phyloP scores from a whole-genome alignment of 2,329 filamentous ascomycete genomes.

The Penicillium sp. region DNA sequence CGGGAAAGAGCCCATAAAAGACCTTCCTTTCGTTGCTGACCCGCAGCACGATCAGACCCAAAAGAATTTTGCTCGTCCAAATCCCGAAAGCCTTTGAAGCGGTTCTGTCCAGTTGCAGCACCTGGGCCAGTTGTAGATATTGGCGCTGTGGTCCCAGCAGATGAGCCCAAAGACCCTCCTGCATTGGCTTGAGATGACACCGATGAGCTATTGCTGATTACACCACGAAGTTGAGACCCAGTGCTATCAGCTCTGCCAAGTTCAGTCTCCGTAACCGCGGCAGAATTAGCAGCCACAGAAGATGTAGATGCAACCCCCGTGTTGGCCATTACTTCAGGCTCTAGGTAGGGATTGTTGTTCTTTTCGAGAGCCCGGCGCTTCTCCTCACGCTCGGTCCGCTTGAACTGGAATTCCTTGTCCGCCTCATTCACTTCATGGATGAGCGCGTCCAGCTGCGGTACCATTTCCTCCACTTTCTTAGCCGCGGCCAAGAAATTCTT shows the following conservation, averaged over 20 bases:
- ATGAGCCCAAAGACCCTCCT: slow-evolving; percentile 24
- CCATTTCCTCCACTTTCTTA: slow-evolving; percentile 77
- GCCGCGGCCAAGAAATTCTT: slow-evolving; percentile 73
- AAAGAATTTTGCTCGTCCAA: slow-evolving; percentile 71
- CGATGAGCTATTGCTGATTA: slow-evolving; percentile 45
- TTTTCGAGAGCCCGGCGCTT: slow-evolving; percentile 87
- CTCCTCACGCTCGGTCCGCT: slow-evolving; percentile 90
- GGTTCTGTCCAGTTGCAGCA: slow-evolving; percentile 42
- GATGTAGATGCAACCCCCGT: slow-evolving; percentile 34
- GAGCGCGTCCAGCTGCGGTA: slow-evolving; percentile 85
- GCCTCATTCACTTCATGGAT: slow-evolving; percentile 84
- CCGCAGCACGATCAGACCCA: slow-evolving; percentile 51
- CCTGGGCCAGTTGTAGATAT: slow-evolving; percentile 21
- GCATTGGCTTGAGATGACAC: slow-evolving; percentile 38
- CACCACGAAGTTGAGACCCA: slow-evolving; percentile 58
- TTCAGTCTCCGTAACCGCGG: slow-evolving; percentile 59
- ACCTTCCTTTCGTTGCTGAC: slow-evolving; percentile 80
- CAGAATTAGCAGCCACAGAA: slow-evolving; percentile 43
- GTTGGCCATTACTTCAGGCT: slow-evolving; percentile 56
- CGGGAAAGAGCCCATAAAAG: slow-evolving; percentile 89
- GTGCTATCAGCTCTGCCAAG: slow-evolving; percentile 69
- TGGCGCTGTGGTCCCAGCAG: slow-evolving; percentile 20
- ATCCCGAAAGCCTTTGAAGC: slow-evolving; percentile 88
- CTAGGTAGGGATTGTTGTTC: slow-evolving; percentile 66
- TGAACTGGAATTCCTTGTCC: slow-evolving; percentile 94